A percentile compares a stretch with the other conserved stretches of the same genome.
Evolutionary conservation across 805 yeast genomes (phyloP).

Genomic region (Candida ponderosae): DNA sequence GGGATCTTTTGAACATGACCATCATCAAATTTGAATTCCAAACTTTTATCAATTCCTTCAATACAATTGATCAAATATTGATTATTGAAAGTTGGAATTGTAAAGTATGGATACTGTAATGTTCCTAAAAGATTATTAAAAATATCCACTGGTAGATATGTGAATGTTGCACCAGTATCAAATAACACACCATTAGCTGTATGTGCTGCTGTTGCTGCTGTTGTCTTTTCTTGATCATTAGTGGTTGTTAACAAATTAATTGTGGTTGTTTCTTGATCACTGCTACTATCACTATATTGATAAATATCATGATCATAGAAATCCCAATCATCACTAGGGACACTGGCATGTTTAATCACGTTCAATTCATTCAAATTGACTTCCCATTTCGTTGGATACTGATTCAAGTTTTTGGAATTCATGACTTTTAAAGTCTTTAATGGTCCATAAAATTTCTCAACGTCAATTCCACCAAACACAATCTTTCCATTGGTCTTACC

Average conservation of each 20-base stretch:
- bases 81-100: not conserved
- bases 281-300: not conserved
- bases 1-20: not conserved
- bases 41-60: no score
- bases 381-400: conserved; percentile 8
- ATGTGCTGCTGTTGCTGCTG: no score
- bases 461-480: conserved; percentile 34
- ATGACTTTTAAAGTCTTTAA: conserved; percentile 26
- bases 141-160: conserved; percentile 11
- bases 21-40: not conserved
- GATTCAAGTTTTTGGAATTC: not conserved
- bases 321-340: no score
- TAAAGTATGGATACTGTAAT: no score
- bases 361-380: conserved; percentile 7
- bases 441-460: conserved; percentile 27
- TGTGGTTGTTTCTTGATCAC: no score
- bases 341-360: not conserved
- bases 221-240: conserved; percentile 1
- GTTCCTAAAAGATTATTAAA: conserved; percentile 2
- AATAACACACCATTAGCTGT: conserved; percentile 8
- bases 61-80: conserved; percentile 1
- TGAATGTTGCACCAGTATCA: conserved; percentile 15
- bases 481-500: conserved; percentile 15
- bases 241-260: no score
- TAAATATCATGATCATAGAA: conserved; percentile 4